These are phyloP conservation scores for Hypoxylon sp. DNA, from an alignment of 2,329 filamentous ascomycete genomes.

Conservation along the genomic window DNA sequence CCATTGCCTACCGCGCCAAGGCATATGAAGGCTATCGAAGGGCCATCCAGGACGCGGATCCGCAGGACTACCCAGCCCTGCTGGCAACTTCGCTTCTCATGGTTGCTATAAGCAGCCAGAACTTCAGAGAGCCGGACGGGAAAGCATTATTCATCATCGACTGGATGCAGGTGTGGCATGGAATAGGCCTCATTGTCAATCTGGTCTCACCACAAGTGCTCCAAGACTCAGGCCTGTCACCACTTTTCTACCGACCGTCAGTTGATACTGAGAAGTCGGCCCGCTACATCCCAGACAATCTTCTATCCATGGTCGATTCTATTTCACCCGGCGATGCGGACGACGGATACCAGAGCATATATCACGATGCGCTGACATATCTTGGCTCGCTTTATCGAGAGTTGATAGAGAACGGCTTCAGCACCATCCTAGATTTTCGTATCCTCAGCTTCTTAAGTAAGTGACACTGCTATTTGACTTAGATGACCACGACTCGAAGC, in stretches of 20 bases:
- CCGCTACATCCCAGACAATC: constrained; percentile 54
- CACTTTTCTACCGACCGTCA: constrained; percentile 58
- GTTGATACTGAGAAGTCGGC: constrained; percentile 55
- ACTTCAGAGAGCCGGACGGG: constrained; percentile 57
- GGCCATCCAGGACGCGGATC: constrained; percentile 58
- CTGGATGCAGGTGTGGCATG: constrained; percentile 65
- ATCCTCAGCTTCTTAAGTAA: constrained; percentile 60
- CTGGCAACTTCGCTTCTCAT: constrained; percentile 61
- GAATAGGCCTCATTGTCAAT: constrained; percentile 59
- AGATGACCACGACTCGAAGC: not conserved
- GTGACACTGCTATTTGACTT: not conserved
- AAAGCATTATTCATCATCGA: constrained; percentile 60
- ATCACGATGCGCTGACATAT: constrained; percentile 57
- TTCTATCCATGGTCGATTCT: constrained; percentile 59
- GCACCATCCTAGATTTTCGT: constrained; percentile 56
- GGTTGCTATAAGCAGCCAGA: constrained; percentile 58
- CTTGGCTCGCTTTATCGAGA: constrained; percentile 62
- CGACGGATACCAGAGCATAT: constrained; percentile 49
- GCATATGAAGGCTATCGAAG: constrained; percentile 60
- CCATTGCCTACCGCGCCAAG: constrained; percentile 55
- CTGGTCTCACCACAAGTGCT: constrained; percentile 46
- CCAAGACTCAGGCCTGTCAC: constrained; percentile 53
- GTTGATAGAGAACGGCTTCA: constrained; percentile 53
- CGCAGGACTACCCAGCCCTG: constrained; percentile 58
- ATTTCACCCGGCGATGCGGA: constrained; percentile 55